Conservation (phyloP, 2,329 filamentous ascomycete genomes). For the Aaosphaeria pasadenensis region DNA sequence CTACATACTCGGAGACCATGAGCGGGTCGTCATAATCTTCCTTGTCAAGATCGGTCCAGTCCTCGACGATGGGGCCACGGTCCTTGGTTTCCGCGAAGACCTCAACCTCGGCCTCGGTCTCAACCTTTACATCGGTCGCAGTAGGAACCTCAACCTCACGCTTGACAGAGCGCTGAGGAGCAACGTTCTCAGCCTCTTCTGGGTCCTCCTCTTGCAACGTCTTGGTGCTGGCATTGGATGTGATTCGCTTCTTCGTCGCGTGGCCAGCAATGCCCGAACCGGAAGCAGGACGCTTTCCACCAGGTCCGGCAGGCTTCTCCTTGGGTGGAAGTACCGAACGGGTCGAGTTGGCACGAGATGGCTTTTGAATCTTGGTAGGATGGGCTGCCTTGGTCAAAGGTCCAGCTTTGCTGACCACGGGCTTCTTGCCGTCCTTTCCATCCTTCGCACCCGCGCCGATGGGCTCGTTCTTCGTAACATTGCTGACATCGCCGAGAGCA, state of each 20-base stretch:
- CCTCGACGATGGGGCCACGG: slow-evolving; percentile 22
- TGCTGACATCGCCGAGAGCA: slow-evolving; percentile 91
- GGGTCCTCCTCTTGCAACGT: slow-evolving; percentile 54
- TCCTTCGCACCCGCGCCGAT: slow-evolving; percentile 39
- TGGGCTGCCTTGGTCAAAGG: slow-evolving; percentile 76
- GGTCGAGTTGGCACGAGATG: slow-evolving; percentile 57
- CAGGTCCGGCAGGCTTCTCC: slow-evolving; percentile 59
- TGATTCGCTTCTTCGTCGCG: slow-evolving; percentile 67
- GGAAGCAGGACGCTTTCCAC: slow-evolving; percentile 69
- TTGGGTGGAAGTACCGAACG: slow-evolving; percentile 65
- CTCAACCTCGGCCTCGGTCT: slow-evolving; percentile 6
- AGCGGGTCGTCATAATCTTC: slow-evolving; percentile 92
- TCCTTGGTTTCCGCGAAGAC: slow-evolving; percentile 44
- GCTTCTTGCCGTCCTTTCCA: slow-evolving; percentile 70
- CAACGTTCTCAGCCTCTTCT: slow-evolving; percentile 59
- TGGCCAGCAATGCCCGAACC: slow-evolving; percentile 66
- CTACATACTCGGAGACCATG: slow-evolving; percentile 97
- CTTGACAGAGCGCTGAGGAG: slow-evolving; percentile 49
- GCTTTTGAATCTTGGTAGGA: slow-evolving; percentile 78
- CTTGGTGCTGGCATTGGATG: slow-evolving; percentile 49
- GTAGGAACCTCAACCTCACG: slow-evolving; percentile 40
- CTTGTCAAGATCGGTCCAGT: slow-evolving; percentile 63
- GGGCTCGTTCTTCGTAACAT: slow-evolving; percentile 74
- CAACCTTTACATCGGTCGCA: slow-evolving; percentile 45
- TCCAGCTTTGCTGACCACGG: slow-evolving; percentile 54